phyloP scores from a whole-genome alignment of 2,329 filamentous ascomycete species.

The Huntiella moniliformis region DNA sequence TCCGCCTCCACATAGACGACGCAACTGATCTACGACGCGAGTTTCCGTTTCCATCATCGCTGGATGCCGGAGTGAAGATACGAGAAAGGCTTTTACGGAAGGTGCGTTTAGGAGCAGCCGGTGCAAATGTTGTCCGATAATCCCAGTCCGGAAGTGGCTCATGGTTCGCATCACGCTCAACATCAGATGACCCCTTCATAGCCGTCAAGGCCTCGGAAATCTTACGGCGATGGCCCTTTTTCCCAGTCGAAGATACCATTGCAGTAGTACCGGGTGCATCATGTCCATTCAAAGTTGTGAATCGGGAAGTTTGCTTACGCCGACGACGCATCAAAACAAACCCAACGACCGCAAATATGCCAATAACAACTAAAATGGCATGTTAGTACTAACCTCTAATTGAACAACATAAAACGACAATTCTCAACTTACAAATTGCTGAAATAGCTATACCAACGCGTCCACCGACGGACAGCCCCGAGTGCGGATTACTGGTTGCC shows the following conservation, averaged over 20 bases:
- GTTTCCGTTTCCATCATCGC: not conserved
- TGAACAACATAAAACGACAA: not conserved
- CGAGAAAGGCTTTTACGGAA: no score
- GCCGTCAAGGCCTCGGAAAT: no score
- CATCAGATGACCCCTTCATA: no score
- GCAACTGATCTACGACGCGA: not conserved
- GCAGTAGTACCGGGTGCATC: no score
- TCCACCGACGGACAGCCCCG: not conserved
- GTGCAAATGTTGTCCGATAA: slow-evolving; percentile 9
- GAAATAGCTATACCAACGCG: slow-evolving; percentile 4
- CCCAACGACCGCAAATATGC: not conserved
- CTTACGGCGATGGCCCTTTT: no score
- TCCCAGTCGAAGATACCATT: no score
- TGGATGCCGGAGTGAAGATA: not conserved
- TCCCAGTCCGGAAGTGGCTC: slow-evolving; percentile 2
- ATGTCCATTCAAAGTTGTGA: no score
- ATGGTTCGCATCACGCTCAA: not conserved
- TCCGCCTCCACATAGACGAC: slow-evolving; percentile 4
- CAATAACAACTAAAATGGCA: not conserved
- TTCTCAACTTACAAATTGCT: slow-evolving; percentile 1
- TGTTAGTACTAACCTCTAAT: not conserved
- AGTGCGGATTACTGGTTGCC: not conserved
- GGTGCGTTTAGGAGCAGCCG: not conserved
- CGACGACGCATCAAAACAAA: slow-evolving; percentile 2
- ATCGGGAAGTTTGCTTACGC: not conserved